Evolutionary conservation across 805 yeast species (phyloP), one percentile per base, ranked within the genome.

Genomic region (Nakazawaea siamensis): DNA sequence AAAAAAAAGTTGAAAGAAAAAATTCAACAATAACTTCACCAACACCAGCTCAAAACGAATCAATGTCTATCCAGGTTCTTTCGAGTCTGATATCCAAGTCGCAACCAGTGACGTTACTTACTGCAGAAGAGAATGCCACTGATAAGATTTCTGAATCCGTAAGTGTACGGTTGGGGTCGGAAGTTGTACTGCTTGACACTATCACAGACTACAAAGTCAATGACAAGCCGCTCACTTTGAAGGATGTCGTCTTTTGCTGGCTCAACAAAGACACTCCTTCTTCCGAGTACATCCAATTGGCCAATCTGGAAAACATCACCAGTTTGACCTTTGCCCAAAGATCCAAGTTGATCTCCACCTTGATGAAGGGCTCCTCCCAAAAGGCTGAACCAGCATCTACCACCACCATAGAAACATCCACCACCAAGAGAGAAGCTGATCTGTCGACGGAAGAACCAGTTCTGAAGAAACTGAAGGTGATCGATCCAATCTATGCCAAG

Each of bases 401-500:
- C 29, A 10, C 35, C 13, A 23, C 27, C 15, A 20, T 24, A 37
- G 30, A 20, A 29, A n/a, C 40, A 34, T 15, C 37, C 15, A 26
- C 41, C 18, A 29, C 42, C 33, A 10, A 40, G 19, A 24, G 14
- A 8, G 27, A 27, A 24, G 33, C 39, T 9, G 26, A 32, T 12
- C 9, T 18, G 5, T 19, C 20, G 10, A 11, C 35, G 16, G 36
- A 32, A 18, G 13, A 27, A 26, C 17, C 8, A 5, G 19, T 12
- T 8, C 8, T 18, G 4, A 36, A 34, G 28, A 44, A 26, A 28
- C 35, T 29, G 17, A 39, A 35, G 14, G n/a, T n/a, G n/a, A 17
- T 35, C 28, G 69, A 64, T 42, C 67, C 68, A 7, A 60, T 53
- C 35, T 38, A 60, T 35, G 54, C 51, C 9, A 46, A 64, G 31